phyloP scores from a whole-genome alignment of 345 rosid species.

The Murraya paniculata region DNA sequence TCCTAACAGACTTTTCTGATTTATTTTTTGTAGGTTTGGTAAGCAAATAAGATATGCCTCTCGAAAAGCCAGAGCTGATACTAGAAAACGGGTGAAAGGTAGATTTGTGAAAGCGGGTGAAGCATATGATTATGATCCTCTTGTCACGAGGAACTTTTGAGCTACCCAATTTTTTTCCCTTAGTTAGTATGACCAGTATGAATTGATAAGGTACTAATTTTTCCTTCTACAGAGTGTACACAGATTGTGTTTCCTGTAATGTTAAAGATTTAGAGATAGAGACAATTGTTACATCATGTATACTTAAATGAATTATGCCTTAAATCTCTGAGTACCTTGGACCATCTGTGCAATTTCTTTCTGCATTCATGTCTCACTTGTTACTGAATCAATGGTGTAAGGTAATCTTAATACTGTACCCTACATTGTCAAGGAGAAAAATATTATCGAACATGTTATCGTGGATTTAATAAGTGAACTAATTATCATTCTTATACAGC shows the following conservation, averaged over 20 bases:
- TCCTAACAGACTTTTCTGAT: conserved; percentile 8
- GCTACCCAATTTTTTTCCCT: not conserved
- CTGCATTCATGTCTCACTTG: not conserved
- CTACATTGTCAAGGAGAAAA: not conserved
- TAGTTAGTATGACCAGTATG: not conserved
- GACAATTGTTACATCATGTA: not conserved
- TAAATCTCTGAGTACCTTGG: not conserved
- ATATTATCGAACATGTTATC: not conserved
- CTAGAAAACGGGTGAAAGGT: conserved; percentile 88
- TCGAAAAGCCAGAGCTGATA: conserved; percentile 90
- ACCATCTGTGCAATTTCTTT: not conserved
- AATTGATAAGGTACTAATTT: conserved; percentile 9
- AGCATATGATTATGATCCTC: conserved; percentile 70
- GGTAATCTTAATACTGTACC: not conserved
- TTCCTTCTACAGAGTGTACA: not conserved
- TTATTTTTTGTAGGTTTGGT: conserved; percentile 51
- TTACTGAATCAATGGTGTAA: not conserved
- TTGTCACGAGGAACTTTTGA: conserved; percentile 31
- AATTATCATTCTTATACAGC: not conserved
- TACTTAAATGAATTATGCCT: not conserved
- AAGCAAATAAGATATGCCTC: conserved; percentile 89
- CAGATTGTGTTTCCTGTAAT: not conserved
- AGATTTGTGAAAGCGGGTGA: conserved; percentile 94
- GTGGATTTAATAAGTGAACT: not conserved
- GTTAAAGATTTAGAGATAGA: not conserved